Evolutionary conservation across 2,329 filamentous ascomycete species (phyloP).

Genomic region (Chaetomium strumarium): DNA sequence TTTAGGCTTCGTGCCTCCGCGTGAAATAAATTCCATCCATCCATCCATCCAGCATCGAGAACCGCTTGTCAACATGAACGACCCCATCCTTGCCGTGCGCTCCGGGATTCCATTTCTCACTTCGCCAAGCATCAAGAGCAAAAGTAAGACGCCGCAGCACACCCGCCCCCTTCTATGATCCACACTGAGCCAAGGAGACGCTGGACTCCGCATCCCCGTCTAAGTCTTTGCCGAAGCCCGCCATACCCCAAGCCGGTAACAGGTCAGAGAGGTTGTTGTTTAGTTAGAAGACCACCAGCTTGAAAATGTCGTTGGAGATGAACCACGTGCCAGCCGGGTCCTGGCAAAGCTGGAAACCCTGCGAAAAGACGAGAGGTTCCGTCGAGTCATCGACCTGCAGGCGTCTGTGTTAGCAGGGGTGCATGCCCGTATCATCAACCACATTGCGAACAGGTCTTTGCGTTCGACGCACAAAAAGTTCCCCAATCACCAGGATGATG

Average conservation of each 20-base stretch:
- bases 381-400: conserved; percentile 78
- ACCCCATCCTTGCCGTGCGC: background rate
- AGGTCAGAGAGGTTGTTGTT: background rate
- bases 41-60: background rate
- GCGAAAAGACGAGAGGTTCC: conserved; percentile 84
- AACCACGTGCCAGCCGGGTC: conserved; percentile 66
- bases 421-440: too few relatives aligned
- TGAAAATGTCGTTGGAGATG: conserved; percentile 94
- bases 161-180: background rate
- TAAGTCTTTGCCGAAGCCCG: background rate
- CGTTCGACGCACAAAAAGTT: conserved; percentile 68
- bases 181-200: background rate
- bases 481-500: conserved; percentile 81
- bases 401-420: conserved; percentile 1
- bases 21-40: background rate
- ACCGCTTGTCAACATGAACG: background rate
- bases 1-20: background rate
- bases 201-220: background rate
- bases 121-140: background rate
- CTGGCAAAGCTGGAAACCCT: conserved; percentile 78
- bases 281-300: conserved; percentile 72
- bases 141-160: background rate
- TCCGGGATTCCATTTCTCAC: too few relatives aligned
- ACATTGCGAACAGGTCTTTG: too few relatives aligned
- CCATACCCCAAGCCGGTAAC: background rate